These are phyloP conservation scores for Eimeria sp. DNA, from an alignment of 169 alveolate genomes.

Conservation along the genomic window DNA sequence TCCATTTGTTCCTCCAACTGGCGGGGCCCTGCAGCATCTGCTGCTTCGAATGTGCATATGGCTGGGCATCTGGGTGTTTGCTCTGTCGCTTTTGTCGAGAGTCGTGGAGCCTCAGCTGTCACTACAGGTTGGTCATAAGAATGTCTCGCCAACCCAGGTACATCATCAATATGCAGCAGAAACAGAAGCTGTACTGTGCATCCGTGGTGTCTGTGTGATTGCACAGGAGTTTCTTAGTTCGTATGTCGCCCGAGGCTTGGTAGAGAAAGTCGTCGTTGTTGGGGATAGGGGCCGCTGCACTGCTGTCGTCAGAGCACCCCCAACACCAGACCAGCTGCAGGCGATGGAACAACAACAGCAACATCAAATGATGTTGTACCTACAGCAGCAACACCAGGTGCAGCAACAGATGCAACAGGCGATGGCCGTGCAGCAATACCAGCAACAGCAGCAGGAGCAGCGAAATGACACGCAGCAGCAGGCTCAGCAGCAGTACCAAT, in stretches of 20 bases:
- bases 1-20: slow-evolving; percentile 54
- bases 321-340: slow-evolving; percentile 64
- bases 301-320: slow-evolving; percentile 69
- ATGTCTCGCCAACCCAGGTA: not conserved
- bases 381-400: slow-evolving; percentile 48
- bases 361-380: slow-evolving; percentile 1
- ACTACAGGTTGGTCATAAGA: slow-evolving; percentile 40
- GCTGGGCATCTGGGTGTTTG: slow-evolving; percentile 71
- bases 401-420: slow-evolving; percentile 31
- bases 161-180: not conserved
- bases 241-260: slow-evolving; percentile 79
- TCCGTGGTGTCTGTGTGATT: not conserved
- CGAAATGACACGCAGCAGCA: slow-evolving; percentile 18
- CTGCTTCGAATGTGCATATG: slow-evolving; percentile 61
- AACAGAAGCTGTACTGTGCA: not conserved
- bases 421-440: slow-evolving; percentile 27
- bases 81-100: slow-evolving; percentile 35
- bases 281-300: slow-evolving; percentile 81
- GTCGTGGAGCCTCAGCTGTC: slow-evolving; percentile 72
- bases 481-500: slow-evolving; percentile 28
- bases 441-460: slow-evolving; percentile 42
- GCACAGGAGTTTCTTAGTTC: slow-evolving; percentile 75
- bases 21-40: slow-evolving; percentile 74
- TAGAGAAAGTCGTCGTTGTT: slow-evolving; percentile 71
- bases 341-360: slow-evolving; percentile 45